Evolutionary conservation across 441 rosid genomes (phyloP).

Genomic region (Metrosideros polymorpha): DNA sequence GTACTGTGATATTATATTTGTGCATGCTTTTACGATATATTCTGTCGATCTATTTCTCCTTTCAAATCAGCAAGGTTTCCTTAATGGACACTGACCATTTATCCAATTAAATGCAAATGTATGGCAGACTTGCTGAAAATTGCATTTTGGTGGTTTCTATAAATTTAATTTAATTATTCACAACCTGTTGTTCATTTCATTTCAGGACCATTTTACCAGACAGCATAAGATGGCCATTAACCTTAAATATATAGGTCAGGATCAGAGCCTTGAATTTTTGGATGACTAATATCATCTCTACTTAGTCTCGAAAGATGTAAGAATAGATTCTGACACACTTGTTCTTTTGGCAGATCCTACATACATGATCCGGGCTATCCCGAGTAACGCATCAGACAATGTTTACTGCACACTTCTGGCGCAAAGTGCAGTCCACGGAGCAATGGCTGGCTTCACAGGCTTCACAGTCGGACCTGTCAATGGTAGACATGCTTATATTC

Average conservation of each 20-base stretch:
- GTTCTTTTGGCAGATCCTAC: neutral
- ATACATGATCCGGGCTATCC: neutral
- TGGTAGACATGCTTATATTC: neutral
- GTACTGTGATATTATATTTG: neutral
- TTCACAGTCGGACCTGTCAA: neutral
- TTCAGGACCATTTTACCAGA: neutral
- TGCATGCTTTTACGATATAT: neutral
- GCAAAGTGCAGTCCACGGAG: neutral
- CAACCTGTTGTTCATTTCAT: neutral
- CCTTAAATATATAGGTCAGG: neutral
- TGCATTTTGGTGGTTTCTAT: neutral
- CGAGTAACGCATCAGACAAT: neutral
- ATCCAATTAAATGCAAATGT: neutral
- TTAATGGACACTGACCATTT: neutral
- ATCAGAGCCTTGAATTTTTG: neutral
- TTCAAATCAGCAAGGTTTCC: neutral
- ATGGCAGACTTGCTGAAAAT: neutral
- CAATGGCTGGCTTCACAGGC: neutral
- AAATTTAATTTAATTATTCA: neutral
- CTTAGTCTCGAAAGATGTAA: neutral
- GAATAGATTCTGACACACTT: neutral
- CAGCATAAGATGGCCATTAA: neutral
- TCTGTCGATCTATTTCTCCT: neutral
- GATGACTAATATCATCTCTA: neutral
- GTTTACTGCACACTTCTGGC: neutral